Percentiles rank a stretch among this genome's conserved stretches.
These are phyloP conservation scores for Microdochium nivale DNA, from an alignment of 2,329 filamentous ascomycete species.

Conservation along the genomic window DNA sequence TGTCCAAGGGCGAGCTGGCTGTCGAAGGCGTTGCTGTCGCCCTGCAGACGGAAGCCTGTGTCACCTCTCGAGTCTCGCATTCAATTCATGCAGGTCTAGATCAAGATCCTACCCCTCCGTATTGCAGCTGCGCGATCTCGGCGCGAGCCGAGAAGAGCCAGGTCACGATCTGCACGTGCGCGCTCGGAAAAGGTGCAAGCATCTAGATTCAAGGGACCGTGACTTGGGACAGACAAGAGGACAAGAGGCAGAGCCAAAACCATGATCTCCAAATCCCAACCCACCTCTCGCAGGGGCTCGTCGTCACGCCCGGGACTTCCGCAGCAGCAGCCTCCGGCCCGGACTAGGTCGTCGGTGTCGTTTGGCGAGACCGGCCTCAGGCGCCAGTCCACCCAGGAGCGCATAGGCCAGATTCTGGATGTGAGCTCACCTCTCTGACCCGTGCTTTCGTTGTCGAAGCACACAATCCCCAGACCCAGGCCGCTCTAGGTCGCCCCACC, in stretches of 20 bases:
- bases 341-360: neutral
- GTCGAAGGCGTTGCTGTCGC: too few relatives aligned
- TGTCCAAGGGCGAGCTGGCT: too few relatives aligned
- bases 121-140: too few relatives aligned
- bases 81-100: too few relatives aligned
- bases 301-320: neutral
- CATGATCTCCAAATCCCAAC: neutral
- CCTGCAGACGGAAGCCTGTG: too few relatives aligned
- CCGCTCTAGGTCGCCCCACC: neutral
- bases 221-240: neutral
- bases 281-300: neutral
- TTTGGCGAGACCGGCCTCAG: neutral
- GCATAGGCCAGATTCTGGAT: conserved; percentile 37
- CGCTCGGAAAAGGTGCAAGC: too few relatives aligned
- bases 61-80: too few relatives aligned
- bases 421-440: conserved; percentile 15
- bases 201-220: too few relatives aligned
- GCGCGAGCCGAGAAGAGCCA: too few relatives aligned
- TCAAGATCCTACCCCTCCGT: too few relatives aligned
- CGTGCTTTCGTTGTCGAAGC: conserved; percentile 1
- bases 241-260: neutral
- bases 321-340: neutral
- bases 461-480: neutral
- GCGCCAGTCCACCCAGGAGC: conserved; percentile 26
- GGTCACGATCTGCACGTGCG: too few relatives aligned